These are phyloP conservation scores for Helenozyma baotianmanensis DNA, from an alignment of 805 yeast species.

Conservation along the genomic window DNA sequence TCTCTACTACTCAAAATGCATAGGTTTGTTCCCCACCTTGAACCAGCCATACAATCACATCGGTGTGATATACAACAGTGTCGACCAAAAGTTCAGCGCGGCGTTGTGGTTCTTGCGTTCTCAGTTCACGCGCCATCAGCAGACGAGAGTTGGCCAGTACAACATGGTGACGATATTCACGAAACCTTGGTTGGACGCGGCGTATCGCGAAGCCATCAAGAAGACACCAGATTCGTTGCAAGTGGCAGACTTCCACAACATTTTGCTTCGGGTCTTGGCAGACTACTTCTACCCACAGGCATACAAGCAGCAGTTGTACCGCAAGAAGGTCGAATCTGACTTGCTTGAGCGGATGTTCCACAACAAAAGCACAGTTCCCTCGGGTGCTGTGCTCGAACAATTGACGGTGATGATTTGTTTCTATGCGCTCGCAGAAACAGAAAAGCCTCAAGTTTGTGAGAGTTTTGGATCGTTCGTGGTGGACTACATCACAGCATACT, in stretches of 20 bases:
- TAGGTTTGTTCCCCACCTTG: slow-evolving; percentile 57
- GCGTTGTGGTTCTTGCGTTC: slow-evolving; percentile 54
- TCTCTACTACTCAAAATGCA: slow-evolving; percentile 45
- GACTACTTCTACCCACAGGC: slow-evolving; percentile 39
- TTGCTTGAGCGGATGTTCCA: slow-evolving; percentile 23
- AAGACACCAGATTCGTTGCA: neutral
- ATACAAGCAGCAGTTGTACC: slow-evolving; percentile 16
- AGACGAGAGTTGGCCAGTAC: slow-evolving; percentile 42
- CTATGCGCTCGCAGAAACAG: slow-evolving; percentile 7
- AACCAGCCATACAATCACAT: slow-evolving; percentile 64
- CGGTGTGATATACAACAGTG: slow-evolving; percentile 41
- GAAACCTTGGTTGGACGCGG: slow-evolving; percentile 29
- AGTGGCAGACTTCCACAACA: slow-evolving; percentile 14
- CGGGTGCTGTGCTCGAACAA: slow-evolving; percentile 9
- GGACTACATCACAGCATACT: slow-evolving; percentile 6
- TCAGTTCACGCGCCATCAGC: slow-evolving; percentile 46
- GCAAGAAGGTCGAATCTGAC: slow-evolving; percentile 15
- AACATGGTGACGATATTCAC: slow-evolving; percentile 41
- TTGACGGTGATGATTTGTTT: slow-evolving; percentile 14
- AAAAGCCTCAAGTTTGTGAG: neutral
- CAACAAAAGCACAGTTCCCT: too few species aligned
- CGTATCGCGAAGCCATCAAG: slow-evolving; percentile 9
- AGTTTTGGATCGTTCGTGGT: slow-evolving; percentile 6
- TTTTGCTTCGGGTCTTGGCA: slow-evolving; percentile 36
- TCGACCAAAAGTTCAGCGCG: slow-evolving; percentile 44